Evolutionary conservation across 345 rosid genomes (phyloP).

Genomic region (Gossypium bickii): DNA sequence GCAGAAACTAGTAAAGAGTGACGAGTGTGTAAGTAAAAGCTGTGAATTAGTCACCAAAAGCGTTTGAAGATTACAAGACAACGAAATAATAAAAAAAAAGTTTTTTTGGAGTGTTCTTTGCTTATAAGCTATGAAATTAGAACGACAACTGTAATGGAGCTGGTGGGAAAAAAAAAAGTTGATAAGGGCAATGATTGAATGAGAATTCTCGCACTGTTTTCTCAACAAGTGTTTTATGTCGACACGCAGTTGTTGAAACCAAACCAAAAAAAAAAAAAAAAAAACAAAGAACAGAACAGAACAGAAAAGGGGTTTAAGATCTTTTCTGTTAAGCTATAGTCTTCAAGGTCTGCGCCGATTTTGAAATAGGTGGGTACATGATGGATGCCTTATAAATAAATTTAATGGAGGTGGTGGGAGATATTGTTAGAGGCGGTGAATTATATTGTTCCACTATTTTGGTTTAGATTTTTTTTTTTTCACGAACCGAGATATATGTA

Average conservation of each 20-base stretch:
- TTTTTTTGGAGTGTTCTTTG: not conserved
- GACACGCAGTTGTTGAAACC: not conserved
- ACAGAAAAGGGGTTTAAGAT: not conserved
- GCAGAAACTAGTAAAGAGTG: slow-evolving; percentile 1
- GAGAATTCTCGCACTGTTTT: not conserved
- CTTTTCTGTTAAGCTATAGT: not conserved
- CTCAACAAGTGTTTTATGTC: not conserved
- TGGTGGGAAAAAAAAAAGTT: not conserved
- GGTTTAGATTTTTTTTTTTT: not conserved
- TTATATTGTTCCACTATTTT: not conserved
- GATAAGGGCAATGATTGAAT: not conserved
- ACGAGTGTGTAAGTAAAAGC: not conserved
- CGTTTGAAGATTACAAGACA: not conserved
- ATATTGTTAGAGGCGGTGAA: not conserved
- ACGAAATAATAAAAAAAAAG: not conserved
- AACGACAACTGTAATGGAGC: not conserved
- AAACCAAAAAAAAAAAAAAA: not conserved
- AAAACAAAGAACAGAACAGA: not conserved
- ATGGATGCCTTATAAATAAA: too few relatives aligned
- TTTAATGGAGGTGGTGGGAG: not conserved
- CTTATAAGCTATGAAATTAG: not conserved
- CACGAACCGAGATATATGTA: not conserved
- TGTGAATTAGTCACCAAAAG: not conserved
- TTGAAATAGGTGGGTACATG: not conserved
- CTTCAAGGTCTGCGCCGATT: not conserved